Evolutionary conservation across 2,329 filamentous ascomycete species (phyloP).

Genomic region (Eurotiales sp.): DNA sequence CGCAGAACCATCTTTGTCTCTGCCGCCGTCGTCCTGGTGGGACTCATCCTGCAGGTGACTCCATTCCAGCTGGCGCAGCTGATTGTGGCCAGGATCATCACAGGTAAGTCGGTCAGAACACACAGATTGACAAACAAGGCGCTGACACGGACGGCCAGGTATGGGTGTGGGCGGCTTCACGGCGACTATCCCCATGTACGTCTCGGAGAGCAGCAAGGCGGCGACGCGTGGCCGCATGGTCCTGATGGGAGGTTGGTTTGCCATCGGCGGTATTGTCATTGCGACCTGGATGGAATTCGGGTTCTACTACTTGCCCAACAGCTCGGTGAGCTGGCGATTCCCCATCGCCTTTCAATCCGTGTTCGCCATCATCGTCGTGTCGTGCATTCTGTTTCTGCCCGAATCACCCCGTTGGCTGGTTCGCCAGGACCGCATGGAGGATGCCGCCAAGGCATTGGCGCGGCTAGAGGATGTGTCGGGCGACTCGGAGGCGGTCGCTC

Average conservation of each 20-base stretch:
- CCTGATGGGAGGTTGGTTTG: constrained; percentile 25
- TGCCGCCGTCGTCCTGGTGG: constrained; percentile 39
- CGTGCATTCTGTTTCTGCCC: constrained; percentile 27
- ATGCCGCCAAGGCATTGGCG: constrained; percentile 15
- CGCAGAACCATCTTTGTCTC: constrained; percentile 39
- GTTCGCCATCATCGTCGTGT: constrained; percentile 34
- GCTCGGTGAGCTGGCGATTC: constrained; percentile 32
- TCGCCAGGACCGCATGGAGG: constrained; percentile 1
- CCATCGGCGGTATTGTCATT: constrained; percentile 25
- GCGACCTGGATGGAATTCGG: constrained; percentile 13
- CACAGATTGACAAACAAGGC: no score
- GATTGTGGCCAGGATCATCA: constrained; percentile 45
- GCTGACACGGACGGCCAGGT: constrained; percentile 10
- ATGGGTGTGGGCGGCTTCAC: constrained; percentile 24
- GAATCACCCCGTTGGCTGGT: constrained; percentile 1
- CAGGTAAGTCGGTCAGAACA: constrained; percentile 34
- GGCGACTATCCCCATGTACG: constrained; percentile 22
- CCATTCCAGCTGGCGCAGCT: constrained; percentile 39
- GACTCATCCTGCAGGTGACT: constrained; percentile 42
- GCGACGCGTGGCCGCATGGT: constrained; percentile 9
- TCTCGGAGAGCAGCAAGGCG: constrained; percentile 11
- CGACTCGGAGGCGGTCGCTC: background rate
- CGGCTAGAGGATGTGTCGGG: constrained; percentile 3
- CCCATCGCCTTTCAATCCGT: constrained; percentile 45
- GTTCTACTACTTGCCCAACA: constrained; percentile 5